phyloP scores from a whole-genome alignment of 306 rosid genomes.

The Chamaecrista fasciculata region DNA sequence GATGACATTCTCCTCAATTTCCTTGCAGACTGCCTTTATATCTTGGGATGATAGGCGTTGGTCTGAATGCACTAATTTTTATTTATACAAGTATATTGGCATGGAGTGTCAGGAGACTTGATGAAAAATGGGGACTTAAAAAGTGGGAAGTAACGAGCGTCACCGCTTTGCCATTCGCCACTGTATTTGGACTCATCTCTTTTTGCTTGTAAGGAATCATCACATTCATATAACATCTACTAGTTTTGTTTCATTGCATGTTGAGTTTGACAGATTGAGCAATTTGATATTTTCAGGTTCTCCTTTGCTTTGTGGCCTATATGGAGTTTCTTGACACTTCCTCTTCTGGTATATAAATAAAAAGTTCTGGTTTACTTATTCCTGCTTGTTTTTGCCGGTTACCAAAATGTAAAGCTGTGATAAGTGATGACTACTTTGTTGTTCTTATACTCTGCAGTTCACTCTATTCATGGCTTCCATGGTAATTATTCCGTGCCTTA shows the following conservation, averaged over 20 bases:
- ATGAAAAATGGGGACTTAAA: slow-evolving; percentile 83
- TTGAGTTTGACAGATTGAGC: not conserved
- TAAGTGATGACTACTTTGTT: slow-evolving; percentile 30
- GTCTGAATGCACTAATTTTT: slow-evolving; percentile 68
- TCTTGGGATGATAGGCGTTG: slow-evolving; percentile 83
- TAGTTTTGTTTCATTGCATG: slow-evolving; percentile 8
- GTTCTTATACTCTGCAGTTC: slow-evolving; percentile 63
- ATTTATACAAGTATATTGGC: slow-evolving; percentile 73
- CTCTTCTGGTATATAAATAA: slow-evolving; percentile 74
- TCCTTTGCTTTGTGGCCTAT: slow-evolving; percentile 96
- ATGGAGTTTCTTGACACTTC: slow-evolving; percentile 89
- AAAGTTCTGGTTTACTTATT: slow-evolving; percentile 15
- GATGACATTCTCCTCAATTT: slow-evolving; percentile 30
- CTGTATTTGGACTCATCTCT: slow-evolving; percentile 72
- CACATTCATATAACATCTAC: not conserved
- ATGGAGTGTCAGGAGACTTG: slow-evolving; percentile 75
- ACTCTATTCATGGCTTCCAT: slow-evolving; percentile 95
- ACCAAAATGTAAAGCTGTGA: slow-evolving; percentile 18
- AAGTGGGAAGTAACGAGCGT: slow-evolving; percentile 85
- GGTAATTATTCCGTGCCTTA: slow-evolving; percentile 78
- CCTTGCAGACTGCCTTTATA: slow-evolving; percentile 83
- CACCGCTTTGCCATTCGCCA: slow-evolving; percentile 74
- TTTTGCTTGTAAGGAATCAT: slow-evolving; percentile 77
- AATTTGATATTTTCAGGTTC: slow-evolving; percentile 47
- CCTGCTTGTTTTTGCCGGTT: slow-evolving; percentile 19